phyloP scores from a whole-genome alignment of 2,329 filamentous ascomycete species.

The Aspergillus quadricinctus region DNA sequence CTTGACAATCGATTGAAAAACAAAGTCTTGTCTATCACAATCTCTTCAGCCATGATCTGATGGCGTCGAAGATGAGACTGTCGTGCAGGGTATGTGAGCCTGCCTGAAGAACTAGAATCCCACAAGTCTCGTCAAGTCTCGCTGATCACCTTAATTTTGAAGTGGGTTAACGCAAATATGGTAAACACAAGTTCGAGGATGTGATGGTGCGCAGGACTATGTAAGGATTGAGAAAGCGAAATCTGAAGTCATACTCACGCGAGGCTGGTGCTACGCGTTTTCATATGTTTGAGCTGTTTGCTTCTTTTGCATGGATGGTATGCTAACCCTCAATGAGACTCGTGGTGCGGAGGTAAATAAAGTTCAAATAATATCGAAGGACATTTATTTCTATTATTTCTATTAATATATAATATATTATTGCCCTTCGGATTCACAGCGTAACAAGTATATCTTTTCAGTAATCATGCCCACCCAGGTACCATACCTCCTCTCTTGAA shows the following conservation, averaged over 20 bases:
- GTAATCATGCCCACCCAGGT: not conserved
- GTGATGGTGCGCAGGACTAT: not conserved
- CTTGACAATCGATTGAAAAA: slow-evolving; percentile 91
- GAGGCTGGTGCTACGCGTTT: slow-evolving; percentile 1
- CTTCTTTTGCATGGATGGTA: slow-evolving; percentile 3
- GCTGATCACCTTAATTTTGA: not conserved
- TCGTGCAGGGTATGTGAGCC: not conserved
- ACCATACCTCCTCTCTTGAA: not conserved
- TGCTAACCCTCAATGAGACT: not conserved
- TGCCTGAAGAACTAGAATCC: not conserved
- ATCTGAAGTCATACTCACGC: slow-evolving; percentile 5
- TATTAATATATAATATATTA: no score
- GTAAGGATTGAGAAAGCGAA: not conserved
- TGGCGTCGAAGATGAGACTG: slow-evolving; percentile 11
- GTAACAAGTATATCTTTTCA: no score
- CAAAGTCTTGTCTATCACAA: slow-evolving; percentile 88
- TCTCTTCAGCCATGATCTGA: slow-evolving; percentile 64
- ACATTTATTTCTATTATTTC: no score
- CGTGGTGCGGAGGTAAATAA: not conserved
- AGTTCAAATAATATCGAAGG: not conserved
- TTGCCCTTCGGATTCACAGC: no score
- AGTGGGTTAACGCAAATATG: not conserved
- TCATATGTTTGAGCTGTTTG: slow-evolving; percentile 20
- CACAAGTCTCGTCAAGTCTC: not conserved
- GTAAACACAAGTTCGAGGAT: not conserved